Evolutionary conservation across 2,329 filamentous ascomycete species (phyloP), one percentile per base, ranked within the genome.

Genomic region (Sodiomyces alkalinus): DNA sequence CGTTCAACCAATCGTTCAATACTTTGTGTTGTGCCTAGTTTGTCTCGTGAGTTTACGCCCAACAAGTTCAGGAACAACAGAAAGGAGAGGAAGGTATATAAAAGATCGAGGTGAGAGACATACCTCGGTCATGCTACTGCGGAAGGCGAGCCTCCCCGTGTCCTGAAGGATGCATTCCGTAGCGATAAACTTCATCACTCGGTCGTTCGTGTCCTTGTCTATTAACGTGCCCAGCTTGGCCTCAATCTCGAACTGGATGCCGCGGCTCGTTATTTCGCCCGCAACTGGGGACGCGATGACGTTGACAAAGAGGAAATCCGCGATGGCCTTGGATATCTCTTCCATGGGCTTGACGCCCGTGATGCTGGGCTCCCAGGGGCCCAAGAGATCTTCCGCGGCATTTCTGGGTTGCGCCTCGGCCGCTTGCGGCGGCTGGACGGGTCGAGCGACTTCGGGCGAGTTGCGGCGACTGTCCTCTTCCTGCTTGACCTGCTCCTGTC

Each of bases 71-170:
- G 7, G n/a, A 17, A 15, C 25, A 11, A 4, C 8, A 15, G 9
- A 13, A 14, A 10, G 8, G 9, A 12, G 13, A 4, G 5, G 12
- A 5, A 19, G 15, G 13, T 6, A 25, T 12, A 21, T 11, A 11
- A 14, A 25, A 17, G 8, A 17, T 5, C 6, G 9, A 11, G n/a
- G 9, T 7, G 15, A 2, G 12, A 13, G 6, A 53, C 68, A 51
- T 58, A 90, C 82, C 58, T 85, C 73, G 4, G 80, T 86, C 87
- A 96, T 94, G 36, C 74, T 81, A 46, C 85, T 94, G 41, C 75
- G 72, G 44, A 96, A 98, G 0, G 64, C 65, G 17, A 79, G 62
- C 24, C 69, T 64, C 18, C 62, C 59, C 15, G 62, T 66, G 18
- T 72, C 65, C 26, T 62, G 60, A 13, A 92, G 52, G 6, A 92